These are phyloP conservation scores for Chaetomidium leptoderma DNA, from an alignment of 495 filamentous ascomycete genomes.

Conservation along the genomic window DNA sequence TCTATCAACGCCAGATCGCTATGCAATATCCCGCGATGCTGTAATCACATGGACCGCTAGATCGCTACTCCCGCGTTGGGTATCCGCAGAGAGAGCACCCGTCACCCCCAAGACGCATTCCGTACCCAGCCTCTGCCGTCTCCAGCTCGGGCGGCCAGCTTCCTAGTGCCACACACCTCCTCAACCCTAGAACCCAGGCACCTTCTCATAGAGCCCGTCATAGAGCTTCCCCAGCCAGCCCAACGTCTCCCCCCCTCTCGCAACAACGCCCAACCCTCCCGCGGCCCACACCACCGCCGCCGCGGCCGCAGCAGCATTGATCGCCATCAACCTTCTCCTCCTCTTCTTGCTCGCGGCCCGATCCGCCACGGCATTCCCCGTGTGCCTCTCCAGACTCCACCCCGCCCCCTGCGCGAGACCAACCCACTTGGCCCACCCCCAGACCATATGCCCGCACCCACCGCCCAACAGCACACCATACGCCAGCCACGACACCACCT, in stretches of 20 bases:
- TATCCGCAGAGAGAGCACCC: neutral
- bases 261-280: slow-evolving; percentile 74
- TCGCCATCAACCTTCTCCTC: slow-evolving; percentile 61
- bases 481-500: slow-evolving; percentile 58
- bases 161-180: too few relatives aligned
- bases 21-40: slow-evolving; percentile 14
- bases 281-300: slow-evolving; percentile 69
- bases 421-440: slow-evolving; percentile 77
- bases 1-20: slow-evolving; percentile 11
- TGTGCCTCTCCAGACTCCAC: slow-evolving; percentile 25
- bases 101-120: neutral
- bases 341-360: slow-evolving; percentile 42
- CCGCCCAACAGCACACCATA: slow-evolving; percentile 65
- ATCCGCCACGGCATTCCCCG: slow-evolving; percentile 31
- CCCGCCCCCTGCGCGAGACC: slow-evolving; percentile 44
- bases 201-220: slow-evolving; percentile 52
- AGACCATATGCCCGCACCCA: slow-evolving; percentile 74
- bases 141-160: too few relatives aligned
- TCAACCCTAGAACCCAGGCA: slow-evolving; percentile 26
- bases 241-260: slow-evolving; percentile 59
- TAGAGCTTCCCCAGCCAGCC: slow-evolving; percentile 80
- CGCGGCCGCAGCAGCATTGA: slow-evolving; percentile 58
- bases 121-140: neutral
- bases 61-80: neutral
- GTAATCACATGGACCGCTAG: neutral